Percentiles rank a stretch among this genome's conserved stretches.
phyloP scores from a whole-genome alignment of 805 yeast species.

The Blastobotrys chiropterorum region DNA sequence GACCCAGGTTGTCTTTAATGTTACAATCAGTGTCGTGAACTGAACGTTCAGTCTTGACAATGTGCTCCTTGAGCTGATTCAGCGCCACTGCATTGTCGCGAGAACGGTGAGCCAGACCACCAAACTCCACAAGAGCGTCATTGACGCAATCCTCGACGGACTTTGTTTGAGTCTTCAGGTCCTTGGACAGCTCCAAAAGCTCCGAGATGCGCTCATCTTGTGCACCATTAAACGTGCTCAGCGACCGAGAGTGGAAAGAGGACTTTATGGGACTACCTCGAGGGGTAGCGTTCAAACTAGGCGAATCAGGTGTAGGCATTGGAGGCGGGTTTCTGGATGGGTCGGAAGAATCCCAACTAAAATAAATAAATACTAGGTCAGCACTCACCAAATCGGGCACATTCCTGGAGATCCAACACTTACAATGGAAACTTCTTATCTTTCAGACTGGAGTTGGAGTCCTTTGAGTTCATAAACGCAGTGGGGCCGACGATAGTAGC shows the following conservation, averaged over 20 bases:
- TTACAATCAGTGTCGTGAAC: slow-evolving; percentile 12
- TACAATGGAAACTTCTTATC: slow-evolving; percentile 15
- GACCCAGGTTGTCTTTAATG: slow-evolving; percentile 14
- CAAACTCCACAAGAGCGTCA: slow-evolving; percentile 30
- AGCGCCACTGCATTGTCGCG: slow-evolving; percentile 33
- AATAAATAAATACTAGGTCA: not conserved
- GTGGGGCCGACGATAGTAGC: not conserved
- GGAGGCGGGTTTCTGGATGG: slow-evolving; percentile 39
- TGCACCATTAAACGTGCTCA: slow-evolving; percentile 7
- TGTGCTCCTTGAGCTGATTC: slow-evolving; percentile 18
- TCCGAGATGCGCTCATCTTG: slow-evolving; percentile 17
- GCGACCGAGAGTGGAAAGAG: slow-evolving; percentile 17
- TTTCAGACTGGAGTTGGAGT: slow-evolving; percentile 24
- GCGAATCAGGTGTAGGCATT: slow-evolving; percentile 36
- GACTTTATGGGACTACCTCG: slow-evolving; percentile 8
- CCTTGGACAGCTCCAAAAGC: slow-evolving; percentile 26
- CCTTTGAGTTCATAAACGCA: slow-evolving; percentile 8
- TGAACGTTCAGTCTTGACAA: slow-evolving; percentile 20
- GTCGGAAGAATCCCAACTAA: slow-evolving; percentile 38
- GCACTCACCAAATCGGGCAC: not conserved
- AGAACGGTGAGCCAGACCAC: slow-evolving; percentile 30
- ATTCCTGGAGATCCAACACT: slow-evolving; percentile 1
- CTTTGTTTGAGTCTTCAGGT: slow-evolving; percentile 27
- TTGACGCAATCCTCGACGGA: slow-evolving; percentile 29
- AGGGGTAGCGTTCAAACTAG: slow-evolving; percentile 16